Conservation (phyloP, 164 flowering plant species). For the Vitis labrusca region DNA sequence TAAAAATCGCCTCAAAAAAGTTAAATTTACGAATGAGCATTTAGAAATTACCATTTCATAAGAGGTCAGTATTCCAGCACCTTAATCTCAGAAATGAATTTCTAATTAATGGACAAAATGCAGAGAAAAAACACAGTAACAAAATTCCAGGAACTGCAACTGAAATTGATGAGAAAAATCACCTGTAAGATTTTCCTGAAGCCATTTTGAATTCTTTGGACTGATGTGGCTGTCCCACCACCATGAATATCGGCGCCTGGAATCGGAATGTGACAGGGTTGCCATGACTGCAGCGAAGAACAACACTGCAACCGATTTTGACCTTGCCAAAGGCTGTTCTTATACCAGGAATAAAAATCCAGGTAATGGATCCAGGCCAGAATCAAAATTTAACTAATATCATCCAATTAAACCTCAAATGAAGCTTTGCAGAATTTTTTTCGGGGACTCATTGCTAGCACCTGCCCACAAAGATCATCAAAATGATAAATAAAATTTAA, state of each 20-base stretch:
- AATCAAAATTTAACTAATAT: constrained; percentile 4
- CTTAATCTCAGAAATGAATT: too few relatives aligned
- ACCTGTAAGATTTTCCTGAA: constrained; percentile 76
- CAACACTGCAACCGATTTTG: constrained; percentile 27
- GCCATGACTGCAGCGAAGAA: constrained; percentile 56
- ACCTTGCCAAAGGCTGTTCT: constrained; percentile 25
- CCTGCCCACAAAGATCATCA: constrained; percentile 21
- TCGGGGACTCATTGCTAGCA: background rate
- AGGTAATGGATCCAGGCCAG: constrained; percentile 41
- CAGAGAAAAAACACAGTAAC: background rate
- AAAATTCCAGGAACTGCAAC: background rate
- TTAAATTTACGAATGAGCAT: too few relatives aligned
- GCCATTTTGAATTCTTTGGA: constrained; percentile 83
- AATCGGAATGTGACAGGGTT: constrained; percentile 36
- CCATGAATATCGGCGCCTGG: constrained; percentile 67
- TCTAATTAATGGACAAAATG: too few relatives aligned
- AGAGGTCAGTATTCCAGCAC: too few relatives aligned
- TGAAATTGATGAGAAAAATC: background rate
- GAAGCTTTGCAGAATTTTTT: background rate
- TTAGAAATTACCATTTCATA: too few relatives aligned
- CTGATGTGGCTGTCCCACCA: constrained; percentile 84
- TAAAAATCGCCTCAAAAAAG: too few relatives aligned
- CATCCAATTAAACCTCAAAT: constrained; percentile 5
- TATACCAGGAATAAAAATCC: constrained; percentile 28
- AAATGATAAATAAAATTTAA: background rate